Evolutionary conservation across 805 yeast genomes (phyloP).

Genomic region (Teunomyces atbi): DNA sequence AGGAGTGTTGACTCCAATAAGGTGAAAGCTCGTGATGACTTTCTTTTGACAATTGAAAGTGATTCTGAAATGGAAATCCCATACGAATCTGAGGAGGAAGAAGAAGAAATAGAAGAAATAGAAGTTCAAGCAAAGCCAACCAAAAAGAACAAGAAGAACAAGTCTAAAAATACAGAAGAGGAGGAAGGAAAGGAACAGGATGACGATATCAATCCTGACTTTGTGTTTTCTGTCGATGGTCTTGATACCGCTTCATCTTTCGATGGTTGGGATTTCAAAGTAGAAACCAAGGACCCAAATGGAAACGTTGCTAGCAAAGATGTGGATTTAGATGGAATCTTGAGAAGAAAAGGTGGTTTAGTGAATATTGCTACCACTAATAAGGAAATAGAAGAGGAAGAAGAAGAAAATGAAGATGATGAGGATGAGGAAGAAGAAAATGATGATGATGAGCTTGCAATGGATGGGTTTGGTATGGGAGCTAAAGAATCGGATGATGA

Average conservation of each 20-base stretch:
- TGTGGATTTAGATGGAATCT: constrained; percentile 85
- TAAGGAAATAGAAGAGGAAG: constrained; percentile 10
- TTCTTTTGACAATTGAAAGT: constrained; percentile 75
- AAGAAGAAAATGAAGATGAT: constrained; percentile 19
- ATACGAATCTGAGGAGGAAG: constrained; percentile 22
- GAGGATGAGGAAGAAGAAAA: constrained; percentile 23
- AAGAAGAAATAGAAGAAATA: constrained; percentile 35
- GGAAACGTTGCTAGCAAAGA: constrained; percentile 38
- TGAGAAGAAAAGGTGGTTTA: constrained; percentile 79
- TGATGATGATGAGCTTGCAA: constrained; percentile 36
- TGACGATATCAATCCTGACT: constrained; percentile 66
- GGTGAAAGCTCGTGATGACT: constrained; percentile 39
- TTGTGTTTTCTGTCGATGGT: constrained; percentile 66
- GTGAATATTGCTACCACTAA: constrained; percentile 50
- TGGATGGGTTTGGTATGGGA: constrained; percentile 47
- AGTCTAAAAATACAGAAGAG: constrained; percentile 14
- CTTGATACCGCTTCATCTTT: constrained; percentile 48
- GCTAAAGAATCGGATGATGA: constrained; percentile 32
- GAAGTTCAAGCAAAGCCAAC: constrained; percentile 44
- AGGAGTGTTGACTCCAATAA: neutral
- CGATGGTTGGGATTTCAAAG: constrained; percentile 84
- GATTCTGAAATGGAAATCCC: constrained; percentile 55
- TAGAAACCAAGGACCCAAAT: constrained; percentile 35
- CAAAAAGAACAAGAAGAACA: constrained; percentile 16
- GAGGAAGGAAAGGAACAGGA: constrained; percentile 39